Conservation (phyloP, 2,329 filamentous ascomycete species). For the Fusarium nodosum region DNA sequence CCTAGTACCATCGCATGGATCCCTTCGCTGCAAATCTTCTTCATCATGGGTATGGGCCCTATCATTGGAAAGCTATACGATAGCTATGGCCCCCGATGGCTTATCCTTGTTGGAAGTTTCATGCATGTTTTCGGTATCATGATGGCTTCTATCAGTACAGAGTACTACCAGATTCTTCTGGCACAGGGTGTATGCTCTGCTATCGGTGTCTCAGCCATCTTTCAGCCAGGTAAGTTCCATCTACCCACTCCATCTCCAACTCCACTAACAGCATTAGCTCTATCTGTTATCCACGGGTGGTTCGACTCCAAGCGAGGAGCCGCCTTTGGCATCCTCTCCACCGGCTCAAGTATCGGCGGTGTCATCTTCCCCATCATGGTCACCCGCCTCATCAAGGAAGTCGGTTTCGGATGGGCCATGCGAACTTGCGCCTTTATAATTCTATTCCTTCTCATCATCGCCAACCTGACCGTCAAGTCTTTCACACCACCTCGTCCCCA, state of each 20-base stretch:
- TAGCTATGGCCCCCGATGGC: slow-evolving; percentile 69
- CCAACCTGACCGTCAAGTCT: slow-evolving; percentile 51
- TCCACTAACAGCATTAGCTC: slow-evolving; percentile 30
- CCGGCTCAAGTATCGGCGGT: slow-evolving; percentile 56
- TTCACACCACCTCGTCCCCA: slow-evolving; percentile 44
- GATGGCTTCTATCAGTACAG: slow-evolving; percentile 67
- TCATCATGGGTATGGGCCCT: slow-evolving; percentile 69
- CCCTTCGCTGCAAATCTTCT: slow-evolving; percentile 67
- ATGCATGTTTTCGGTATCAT: slow-evolving; percentile 73
- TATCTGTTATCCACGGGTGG: slow-evolving; percentile 54
- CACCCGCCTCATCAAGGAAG: slow-evolving; percentile 51
- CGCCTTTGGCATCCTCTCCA: slow-evolving; percentile 55
- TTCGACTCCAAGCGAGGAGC: slow-evolving; percentile 53
- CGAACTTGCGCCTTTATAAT: slow-evolving; percentile 57
- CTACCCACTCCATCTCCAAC: rapidly evolving
- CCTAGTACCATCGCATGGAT: slow-evolving; percentile 73
- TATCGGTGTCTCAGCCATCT: slow-evolving; percentile 55
- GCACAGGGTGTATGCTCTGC: slow-evolving; percentile 57
- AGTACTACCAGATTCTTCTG: slow-evolving; percentile 60
- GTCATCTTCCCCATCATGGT: slow-evolving; percentile 60
- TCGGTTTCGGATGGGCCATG: slow-evolving; percentile 59
- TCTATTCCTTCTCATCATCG: slow-evolving; percentile 51
- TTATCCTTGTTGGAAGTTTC: slow-evolving; percentile 66
- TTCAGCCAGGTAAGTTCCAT: slow-evolving; percentile 48
- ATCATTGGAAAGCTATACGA: slow-evolving; percentile 75